These are phyloP conservation scores for Sporisorium graminicola DNA, from an alignment of 1,284 basidiomycete genomes.

Conservation along the genomic window DNA sequence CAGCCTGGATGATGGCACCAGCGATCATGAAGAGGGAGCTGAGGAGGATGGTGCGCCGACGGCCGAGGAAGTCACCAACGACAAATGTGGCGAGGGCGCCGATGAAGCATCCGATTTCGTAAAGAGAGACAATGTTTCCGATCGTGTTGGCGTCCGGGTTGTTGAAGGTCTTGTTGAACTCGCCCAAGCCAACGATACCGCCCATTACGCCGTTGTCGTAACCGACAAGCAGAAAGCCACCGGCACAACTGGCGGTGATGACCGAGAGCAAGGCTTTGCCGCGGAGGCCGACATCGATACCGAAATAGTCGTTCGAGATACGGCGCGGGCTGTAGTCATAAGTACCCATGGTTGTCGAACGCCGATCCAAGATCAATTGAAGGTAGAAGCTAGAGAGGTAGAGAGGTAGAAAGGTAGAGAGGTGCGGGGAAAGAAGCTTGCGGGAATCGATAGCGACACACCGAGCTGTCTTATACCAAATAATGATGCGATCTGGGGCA, in stretches of 20 bases:
- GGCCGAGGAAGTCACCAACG: conserved; percentile 41
- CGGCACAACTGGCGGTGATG: conserved; percentile 44
- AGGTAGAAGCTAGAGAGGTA: not conserved
- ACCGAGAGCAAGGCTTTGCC: conserved; percentile 39
- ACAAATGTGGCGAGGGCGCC: conserved; percentile 46
- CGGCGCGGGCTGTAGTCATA: conserved; percentile 30
- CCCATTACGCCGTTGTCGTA: conserved; percentile 52
- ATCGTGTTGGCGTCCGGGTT: conserved; percentile 45
- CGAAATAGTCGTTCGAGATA: conserved; percentile 36
- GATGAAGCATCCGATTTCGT: conserved; percentile 51
- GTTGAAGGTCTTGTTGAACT: conserved; percentile 50
- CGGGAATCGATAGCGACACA: not conserved
- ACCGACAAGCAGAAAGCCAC: conserved; percentile 38
- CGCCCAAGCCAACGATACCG: conserved; percentile 18
- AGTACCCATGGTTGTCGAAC: conserved; percentile 21
- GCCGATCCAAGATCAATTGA: not conserved
- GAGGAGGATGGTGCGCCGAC: conserved; percentile 51
- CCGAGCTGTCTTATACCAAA: conserved; percentile 10
- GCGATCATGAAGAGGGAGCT: conserved; percentile 74
- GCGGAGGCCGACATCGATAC: conserved; percentile 42
- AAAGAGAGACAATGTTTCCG: conserved; percentile 54
- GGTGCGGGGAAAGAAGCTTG: not conserved
- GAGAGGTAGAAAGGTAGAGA: conserved; percentile 1
- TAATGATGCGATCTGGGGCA: conserved; percentile 1
- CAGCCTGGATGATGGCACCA: conserved; percentile 76